Evolutionary conservation across 1,139 yeast genomes (phyloP).

Genomic region (Hyphopichia burtonii): DNA sequence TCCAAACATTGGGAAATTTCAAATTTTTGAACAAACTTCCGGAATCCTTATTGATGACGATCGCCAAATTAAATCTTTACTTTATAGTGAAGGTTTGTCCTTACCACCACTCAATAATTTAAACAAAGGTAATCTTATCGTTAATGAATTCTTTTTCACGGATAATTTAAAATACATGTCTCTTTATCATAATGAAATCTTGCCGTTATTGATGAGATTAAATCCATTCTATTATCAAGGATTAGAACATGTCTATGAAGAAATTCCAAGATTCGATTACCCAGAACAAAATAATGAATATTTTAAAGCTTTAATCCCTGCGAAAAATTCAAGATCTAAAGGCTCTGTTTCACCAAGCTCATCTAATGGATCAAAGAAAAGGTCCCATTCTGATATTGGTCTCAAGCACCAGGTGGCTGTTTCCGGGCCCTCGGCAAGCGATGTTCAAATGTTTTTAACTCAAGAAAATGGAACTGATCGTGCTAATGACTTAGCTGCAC

Average conservation of each 20-base stretch:
- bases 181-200: constrained; percentile 38
- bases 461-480: constrained; percentile 5
- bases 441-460: constrained; percentile 9
- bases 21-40: constrained; percentile 27
- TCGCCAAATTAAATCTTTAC: constrained; percentile 29
- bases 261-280: constrained; percentile 35
- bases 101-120: constrained; percentile 31
- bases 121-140: constrained; percentile 35
- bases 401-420: neutral
- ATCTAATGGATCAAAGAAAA: constrained; percentile 3
- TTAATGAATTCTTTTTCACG: constrained; percentile 39
- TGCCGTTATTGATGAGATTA: constrained; percentile 30
- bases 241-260: constrained; percentile 28
- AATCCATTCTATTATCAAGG: constrained; percentile 33
- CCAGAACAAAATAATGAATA: constrained; percentile 31
- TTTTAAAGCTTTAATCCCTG: constrained; percentile 26
- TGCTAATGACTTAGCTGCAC: constrained; percentile 9
- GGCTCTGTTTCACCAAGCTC: neutral
- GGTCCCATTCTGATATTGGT: constrained; percentile 10
- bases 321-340: constrained; percentile 14
- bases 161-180: constrained; percentile 38
- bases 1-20: constrained; percentile 36
- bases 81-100: constrained; percentile 33
- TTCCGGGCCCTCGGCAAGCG: constrained; percentile 5
- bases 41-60: constrained; percentile 29